Evolutionary conservation across 2,329 filamentous ascomycete genomes (phyloP), one percentile per base, ranked within the genome.

Genomic region (Salinomyces thailandicus): DNA sequence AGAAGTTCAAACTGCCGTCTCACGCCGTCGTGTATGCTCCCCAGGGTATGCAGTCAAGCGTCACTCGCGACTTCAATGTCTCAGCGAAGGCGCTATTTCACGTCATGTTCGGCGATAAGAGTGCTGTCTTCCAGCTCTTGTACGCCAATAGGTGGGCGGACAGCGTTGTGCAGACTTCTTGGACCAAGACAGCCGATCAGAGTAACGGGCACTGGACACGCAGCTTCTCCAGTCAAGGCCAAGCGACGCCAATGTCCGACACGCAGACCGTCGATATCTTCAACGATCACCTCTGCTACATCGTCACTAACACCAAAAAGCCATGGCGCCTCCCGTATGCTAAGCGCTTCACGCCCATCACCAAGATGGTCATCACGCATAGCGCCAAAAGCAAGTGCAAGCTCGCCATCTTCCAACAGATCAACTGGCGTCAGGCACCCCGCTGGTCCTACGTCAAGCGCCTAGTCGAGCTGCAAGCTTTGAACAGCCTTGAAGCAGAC

Each of bases 41-140:
- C 1, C 75, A 81, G 43, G 84, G 80, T 36, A 87, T 93, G 74
- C 71, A 75, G 45, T 72, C 81, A 47, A 79, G 80, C 5, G 75
- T 83, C 1, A 84, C 93, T 57, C 77, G 83, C 43, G 74, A 85
- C 46, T 94, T 93, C 57, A 82, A 93, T 47, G 79, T 96, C 42
- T 93, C 85, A 44, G 81, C 91, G 31, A 96, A 98, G 60, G 85
- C 85, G 0, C 77, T 94, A 39, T 98, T 96, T 59, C 89, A 96
- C 54, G 84, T 96, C 12, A 72, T 98, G 35, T 98, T 96, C 60
- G 91, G 91, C 24, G 91, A 98, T 60, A 93, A 89, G 63, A 93
- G 85, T 57, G 85, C 87, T 20, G 79, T 96, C 26, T 98, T 95
- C 62, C 85, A 91, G 50, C 78, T 89, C 52, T 69, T 96, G 18